Evolutionary conservation across 2,329 filamentous ascomycete genomes (phyloP).

Genomic region (Thelonectria discophora): DNA sequence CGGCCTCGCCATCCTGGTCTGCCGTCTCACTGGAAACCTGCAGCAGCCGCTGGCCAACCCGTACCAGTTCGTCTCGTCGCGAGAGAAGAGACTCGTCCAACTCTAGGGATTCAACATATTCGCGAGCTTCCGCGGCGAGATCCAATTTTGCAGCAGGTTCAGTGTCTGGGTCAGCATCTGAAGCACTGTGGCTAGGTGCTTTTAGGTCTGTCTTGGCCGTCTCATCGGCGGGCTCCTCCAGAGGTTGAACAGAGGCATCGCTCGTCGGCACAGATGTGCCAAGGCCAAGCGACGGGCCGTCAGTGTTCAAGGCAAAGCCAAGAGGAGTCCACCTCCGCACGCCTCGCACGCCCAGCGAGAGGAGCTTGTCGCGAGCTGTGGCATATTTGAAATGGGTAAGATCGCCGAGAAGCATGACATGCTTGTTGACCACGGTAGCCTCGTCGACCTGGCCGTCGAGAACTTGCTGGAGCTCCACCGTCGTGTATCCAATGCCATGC

Average conservation of each 20-base stretch:
- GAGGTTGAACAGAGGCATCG: conserved; percentile 24
- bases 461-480: conserved; percentile 18
- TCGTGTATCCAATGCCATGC: conserved; percentile 29
- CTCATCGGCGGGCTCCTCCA: background rate
- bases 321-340: conserved; percentile 24
- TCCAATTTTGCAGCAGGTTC: conserved; percentile 11
- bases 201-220: background rate
- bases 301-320: background rate
- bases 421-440: conserved; percentile 17
- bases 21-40: conserved; percentile 16
- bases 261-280: conserved; percentile 31
- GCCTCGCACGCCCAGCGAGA: conserved; percentile 25
- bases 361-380: conserved; percentile 31
- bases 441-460: conserved; percentile 17
- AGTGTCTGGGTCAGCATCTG: background rate
- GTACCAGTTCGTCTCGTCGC: conserved; percentile 26
- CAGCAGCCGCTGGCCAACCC: conserved; percentile 34
- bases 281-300: background rate
- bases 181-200: background rate
- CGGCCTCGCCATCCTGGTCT: conserved; percentile 9
- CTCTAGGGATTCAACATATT: conserved; percentile 26
- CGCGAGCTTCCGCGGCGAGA: conserved; percentile 19
- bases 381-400: conserved; percentile 23
- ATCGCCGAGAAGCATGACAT: conserved; percentile 32
- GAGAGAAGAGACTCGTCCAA: conserved; percentile 22